phyloP scores from a whole-genome alignment of 805 yeast species.

The Ogataea pini region DNA sequence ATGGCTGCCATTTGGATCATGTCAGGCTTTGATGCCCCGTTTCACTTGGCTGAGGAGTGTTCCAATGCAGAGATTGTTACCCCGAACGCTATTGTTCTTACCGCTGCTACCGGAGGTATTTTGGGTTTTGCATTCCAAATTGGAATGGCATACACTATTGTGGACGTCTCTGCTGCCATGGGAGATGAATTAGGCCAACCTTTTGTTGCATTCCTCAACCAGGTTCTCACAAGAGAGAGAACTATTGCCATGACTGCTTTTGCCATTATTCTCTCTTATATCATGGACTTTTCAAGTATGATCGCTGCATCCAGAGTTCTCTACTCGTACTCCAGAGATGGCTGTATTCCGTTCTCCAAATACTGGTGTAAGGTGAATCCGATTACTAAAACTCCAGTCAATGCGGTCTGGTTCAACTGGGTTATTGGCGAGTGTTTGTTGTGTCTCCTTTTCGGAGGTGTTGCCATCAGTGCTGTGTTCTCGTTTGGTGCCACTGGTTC shows the following conservation, averaged over 20 bases:
- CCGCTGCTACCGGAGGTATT: constrained; percentile 54
- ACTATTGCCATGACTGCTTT: constrained; percentile 46
- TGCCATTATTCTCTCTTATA: constrained; percentile 45
- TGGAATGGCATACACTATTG: constrained; percentile 62
- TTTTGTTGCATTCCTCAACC: constrained; percentile 54
- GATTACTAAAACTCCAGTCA: constrained; percentile 59
- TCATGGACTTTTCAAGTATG: constrained; percentile 61
- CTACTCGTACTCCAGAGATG: constrained; percentile 68
- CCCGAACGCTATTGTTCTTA: constrained; percentile 66
- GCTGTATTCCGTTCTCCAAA: constrained; percentile 59
- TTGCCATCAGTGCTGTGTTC: constrained; percentile 69
- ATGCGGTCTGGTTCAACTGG: constrained; percentile 63
- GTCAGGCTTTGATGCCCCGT: constrained; percentile 76
- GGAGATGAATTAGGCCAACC: constrained; percentile 59
- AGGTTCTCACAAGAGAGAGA: constrained; percentile 44
- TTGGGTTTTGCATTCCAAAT: constrained; percentile 59
- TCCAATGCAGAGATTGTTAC: constrained; percentile 63
- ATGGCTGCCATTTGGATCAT: constrained; percentile 69
- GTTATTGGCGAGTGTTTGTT: constrained; percentile 55
- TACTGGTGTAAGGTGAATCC: constrained; percentile 51
- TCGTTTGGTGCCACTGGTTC: constrained; percentile 74
- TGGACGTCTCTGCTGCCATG: constrained; percentile 47
- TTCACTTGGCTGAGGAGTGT: constrained; percentile 74
- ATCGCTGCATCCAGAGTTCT: constrained; percentile 68
- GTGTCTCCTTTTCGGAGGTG: constrained; percentile 62